Conservation (phyloP, 2,329 filamentous ascomycete species). For the Aspergillus sp. region DNA sequence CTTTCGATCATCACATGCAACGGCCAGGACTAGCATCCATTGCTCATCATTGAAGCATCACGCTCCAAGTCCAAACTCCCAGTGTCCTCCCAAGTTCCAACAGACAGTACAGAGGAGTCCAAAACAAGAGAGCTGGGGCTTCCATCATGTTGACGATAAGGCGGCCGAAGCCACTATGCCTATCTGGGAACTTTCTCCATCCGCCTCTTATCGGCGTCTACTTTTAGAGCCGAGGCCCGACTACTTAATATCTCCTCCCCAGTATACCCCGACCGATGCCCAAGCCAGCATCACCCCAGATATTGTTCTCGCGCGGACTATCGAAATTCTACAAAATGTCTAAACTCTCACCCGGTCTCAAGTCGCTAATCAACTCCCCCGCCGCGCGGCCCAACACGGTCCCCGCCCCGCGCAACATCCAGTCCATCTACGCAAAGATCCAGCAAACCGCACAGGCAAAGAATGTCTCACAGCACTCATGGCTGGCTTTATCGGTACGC, state of each 20-base stretch:
- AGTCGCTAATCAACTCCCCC: constrained; percentile 70
- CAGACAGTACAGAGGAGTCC: no score
- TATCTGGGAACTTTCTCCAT: neutral
- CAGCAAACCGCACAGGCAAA: constrained; percentile 62
- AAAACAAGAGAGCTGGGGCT: no score
- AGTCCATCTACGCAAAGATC: constrained; percentile 64
- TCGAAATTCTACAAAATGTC: constrained; percentile 54
- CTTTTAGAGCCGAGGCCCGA: constrained; percentile 3
- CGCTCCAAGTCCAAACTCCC: no score
- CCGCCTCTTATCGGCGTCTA: constrained; percentile 2
- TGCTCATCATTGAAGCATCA: no score
- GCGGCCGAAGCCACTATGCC: neutral
- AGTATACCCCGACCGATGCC: neutral
- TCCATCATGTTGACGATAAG: no score
- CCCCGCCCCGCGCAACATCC: constrained; percentile 63
- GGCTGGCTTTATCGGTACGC: constrained; percentile 65
- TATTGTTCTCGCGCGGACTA: neutral
- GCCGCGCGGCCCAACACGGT: constrained; percentile 66
- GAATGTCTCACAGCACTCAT: constrained; percentile 63
- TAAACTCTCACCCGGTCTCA: constrained; percentile 70
- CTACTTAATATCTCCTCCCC: neutral
- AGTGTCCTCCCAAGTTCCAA: no score
- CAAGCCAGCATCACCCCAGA: neutral
- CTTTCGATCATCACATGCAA: no score
- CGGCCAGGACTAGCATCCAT: no score